A percentile compares a stretch with the other conserved stretches of the same genome.
phyloP scores from a whole-genome alignment of 257 asterid genomes.

The Linderniella brevidens region DNA sequence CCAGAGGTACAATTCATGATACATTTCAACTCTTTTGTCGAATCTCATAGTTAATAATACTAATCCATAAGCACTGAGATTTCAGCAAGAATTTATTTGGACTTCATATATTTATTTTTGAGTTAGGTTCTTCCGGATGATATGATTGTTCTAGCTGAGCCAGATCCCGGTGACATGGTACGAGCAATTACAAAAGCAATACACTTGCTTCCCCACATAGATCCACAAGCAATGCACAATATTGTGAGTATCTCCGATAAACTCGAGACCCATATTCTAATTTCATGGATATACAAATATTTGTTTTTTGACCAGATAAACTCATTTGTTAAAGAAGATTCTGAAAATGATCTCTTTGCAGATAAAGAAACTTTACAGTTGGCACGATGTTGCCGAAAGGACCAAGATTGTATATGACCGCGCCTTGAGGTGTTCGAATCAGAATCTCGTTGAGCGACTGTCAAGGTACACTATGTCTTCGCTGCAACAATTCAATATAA shows the following conservation, averaged over 20 bases:
- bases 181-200: constrained; percentile 67
- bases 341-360: constrained; percentile 15
- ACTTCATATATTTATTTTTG: constrained; percentile 12
- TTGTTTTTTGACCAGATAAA: background rate
- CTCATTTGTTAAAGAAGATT: background rate
- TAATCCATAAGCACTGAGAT: constrained; percentile 7
- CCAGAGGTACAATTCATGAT: constrained; percentile 72
- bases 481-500: background rate
- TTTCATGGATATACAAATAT: no score
- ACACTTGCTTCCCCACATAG: constrained; percentile 67
- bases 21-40: constrained; percentile 1
- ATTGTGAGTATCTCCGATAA: constrained; percentile 51
- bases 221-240: constrained; percentile 76
- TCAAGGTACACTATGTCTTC: constrained; percentile 61
- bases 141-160: constrained; percentile 81
- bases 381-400: constrained; percentile 93
- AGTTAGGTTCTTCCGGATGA: constrained; percentile 89
- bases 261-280: no score
- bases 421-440: constrained; percentile 63
- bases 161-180: constrained; percentile 90
- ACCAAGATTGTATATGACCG: constrained; percentile 79
- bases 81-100: constrained; percentile 8
- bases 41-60: no score
- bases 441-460: constrained; percentile 54
- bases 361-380: constrained; percentile 86